Percentiles rank a stretch among this genome's conserved stretches.
Evolutionary conservation across 305 asterid species (phyloP).

Genomic region (Fraxinus ornus): DNA sequence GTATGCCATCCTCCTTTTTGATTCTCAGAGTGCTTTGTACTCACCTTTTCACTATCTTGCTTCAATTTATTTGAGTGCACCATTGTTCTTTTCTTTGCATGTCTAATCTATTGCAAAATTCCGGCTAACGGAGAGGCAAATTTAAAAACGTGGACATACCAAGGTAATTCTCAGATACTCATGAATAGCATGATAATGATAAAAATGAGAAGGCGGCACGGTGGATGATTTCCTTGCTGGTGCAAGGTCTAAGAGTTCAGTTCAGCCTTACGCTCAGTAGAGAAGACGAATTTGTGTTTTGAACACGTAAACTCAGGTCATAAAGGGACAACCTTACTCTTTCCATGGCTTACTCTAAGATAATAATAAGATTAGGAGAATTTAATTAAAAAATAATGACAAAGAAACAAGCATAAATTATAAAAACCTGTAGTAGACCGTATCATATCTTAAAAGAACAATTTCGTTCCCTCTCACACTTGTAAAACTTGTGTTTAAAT

Average conservation of each 20-base stretch:
- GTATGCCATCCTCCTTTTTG: constrained; percentile 10
- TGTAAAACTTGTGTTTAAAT: neutral
- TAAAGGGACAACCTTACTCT: neutral
- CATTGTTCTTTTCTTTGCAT: neutral
- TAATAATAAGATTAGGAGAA: neutral
- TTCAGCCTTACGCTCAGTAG: constrained; percentile 3
- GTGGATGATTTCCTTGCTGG: neutral
- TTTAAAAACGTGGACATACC: neutral
- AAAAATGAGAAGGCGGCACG: neutral
- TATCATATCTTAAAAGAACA: neutral
- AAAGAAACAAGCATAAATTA: neutral
- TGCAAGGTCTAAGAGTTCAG: neutral
- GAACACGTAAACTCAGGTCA: constrained; percentile 2
- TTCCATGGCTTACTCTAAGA: neutral
- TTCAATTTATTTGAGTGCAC: neutral
- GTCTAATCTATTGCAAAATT: neutral
- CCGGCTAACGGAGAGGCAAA: neutral
- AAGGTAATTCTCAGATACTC: neutral
- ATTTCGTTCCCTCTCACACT: neutral
- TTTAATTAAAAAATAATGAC: neutral
- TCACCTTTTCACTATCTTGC: neutral
- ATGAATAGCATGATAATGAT: constrained; percentile 7
- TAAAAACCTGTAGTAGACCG: neutral
- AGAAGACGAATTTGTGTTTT: constrained; percentile 15
- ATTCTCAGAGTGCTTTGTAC: constrained; percentile 15